Evolutionary conservation across 1,139 yeast genomes (phyloP).

Genomic region (Saccharomycopsis hybrid): DNA sequence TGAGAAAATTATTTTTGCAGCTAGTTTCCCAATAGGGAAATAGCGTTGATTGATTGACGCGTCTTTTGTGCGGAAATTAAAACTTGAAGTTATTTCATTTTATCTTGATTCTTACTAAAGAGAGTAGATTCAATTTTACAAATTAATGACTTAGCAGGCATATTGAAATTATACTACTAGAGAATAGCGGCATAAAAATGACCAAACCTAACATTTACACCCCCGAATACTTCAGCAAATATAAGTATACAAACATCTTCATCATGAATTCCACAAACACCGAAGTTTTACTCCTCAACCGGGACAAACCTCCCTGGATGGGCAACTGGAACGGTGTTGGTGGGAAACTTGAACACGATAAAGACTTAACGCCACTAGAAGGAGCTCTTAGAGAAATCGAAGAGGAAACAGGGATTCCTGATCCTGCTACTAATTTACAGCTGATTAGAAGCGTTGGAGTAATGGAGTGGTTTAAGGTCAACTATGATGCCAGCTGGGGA

Average conservation of each 20-base stretch:
- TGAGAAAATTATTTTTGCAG: no score
- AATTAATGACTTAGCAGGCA: no score
- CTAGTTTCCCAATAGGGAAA: no score
- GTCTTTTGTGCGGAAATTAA: no score
- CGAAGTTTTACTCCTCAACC: conserved; percentile 34
- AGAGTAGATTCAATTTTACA: no score
- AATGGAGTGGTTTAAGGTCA: conserved; percentile 31
- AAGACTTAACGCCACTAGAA: conserved; percentile 30
- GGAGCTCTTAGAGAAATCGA: conserved; percentile 40
- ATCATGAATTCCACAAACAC: conserved; percentile 5
- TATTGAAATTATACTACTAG: no score
- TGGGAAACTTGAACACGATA: conserved; percentile 37
- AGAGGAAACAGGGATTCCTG: conserved; percentile 39
- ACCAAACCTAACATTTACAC: no score
- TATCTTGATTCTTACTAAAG: no score
- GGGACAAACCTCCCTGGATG: conserved; percentile 46
- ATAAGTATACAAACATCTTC: conserved; percentile 19
- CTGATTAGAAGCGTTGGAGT: conserved; percentile 31
- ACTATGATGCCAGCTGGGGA: background rate
- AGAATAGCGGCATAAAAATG: no score
- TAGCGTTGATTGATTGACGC: no score
- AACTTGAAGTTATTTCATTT: no score
- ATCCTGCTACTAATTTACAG: conserved; percentile 26
- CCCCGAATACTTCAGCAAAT: background rate
- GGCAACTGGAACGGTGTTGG: conserved; percentile 50